A percentile compares a stretch with the other conserved stretches of the same genome.
phyloP scores from a whole-genome alignment of 2,329 filamentous ascomycete species.

The Pestalotiopsis sp. region DNA sequence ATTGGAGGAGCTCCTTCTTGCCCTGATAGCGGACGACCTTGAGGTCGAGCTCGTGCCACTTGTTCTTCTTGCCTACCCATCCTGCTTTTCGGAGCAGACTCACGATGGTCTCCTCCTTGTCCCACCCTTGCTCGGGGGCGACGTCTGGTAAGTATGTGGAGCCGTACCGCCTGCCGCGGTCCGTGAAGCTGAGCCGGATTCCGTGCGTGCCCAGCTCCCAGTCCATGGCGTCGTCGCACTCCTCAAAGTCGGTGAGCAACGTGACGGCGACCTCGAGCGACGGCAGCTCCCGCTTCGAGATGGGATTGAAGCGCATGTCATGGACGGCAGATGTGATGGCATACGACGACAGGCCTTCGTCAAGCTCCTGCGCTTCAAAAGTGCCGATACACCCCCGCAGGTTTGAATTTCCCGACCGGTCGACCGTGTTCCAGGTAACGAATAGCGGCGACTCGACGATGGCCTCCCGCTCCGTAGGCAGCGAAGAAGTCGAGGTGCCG shows the following conservation, averaged over 20 bases:
- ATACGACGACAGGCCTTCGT: constrained; percentile 75
- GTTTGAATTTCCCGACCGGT: constrained; percentile 57
- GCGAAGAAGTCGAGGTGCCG: constrained; percentile 45
- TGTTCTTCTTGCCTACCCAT: constrained; percentile 78
- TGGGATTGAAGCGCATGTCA: constrained; percentile 63
- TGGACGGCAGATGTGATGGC: constrained; percentile 75
- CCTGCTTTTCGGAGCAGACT: constrained; percentile 95
- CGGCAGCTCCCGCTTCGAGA: constrained; percentile 56
- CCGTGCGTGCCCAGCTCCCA: constrained; percentile 89
- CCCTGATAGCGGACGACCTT: constrained; percentile 86
- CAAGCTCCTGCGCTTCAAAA: constrained; percentile 77
- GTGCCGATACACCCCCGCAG: constrained; percentile 96
- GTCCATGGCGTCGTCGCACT: constrained; percentile 71
- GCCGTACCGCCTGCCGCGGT: constrained; percentile 73
- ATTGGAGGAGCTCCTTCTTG: constrained; percentile 71
- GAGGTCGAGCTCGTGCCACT: constrained; percentile 80
- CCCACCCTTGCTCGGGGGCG: constrained; percentile 90
- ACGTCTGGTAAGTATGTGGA: constrained; percentile 94
- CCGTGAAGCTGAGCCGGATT: constrained; percentile 81
- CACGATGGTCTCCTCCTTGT: constrained; percentile 85
- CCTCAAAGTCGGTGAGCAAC: constrained; percentile 83
- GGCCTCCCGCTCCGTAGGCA: constrained; percentile 29
- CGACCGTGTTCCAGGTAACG: constrained; percentile 88
- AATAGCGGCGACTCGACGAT: constrained; percentile 73
- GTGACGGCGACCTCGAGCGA: constrained; percentile 70